Conservation (phyloP, 148 eudicot species). For the Fagopyrum tataricum region DNA sequence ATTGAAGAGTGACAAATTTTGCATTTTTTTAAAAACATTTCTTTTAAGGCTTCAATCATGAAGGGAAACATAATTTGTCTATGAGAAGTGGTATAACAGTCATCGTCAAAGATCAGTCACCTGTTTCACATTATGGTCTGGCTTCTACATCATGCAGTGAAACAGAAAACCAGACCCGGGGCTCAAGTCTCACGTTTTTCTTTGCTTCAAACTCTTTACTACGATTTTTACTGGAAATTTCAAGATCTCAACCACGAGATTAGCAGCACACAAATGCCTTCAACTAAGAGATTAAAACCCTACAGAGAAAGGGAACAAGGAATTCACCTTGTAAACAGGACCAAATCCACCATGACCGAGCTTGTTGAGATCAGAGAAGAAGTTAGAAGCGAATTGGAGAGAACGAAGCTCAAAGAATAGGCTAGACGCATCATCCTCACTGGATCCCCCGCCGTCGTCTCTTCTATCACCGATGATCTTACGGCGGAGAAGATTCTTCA, state of each 20-base stretch:
- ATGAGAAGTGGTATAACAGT: constrained; percentile 19
- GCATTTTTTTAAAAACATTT: background rate
- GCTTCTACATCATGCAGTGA: constrained; percentile 25
- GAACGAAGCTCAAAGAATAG: constrained; percentile 34
- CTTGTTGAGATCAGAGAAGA: constrained; percentile 44
- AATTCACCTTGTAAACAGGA: constrained; percentile 54
- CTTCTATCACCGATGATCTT: background rate
- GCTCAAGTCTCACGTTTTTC: background rate
- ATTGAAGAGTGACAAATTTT: background rate
- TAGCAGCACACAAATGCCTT: background rate
- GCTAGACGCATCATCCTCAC: constrained; percentile 17
- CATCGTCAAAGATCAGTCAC: constrained; percentile 23
- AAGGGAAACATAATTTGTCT: constrained; percentile 24
- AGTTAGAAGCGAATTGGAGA: constrained; percentile 47
- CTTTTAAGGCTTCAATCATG: constrained; percentile 29
- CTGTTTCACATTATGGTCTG: constrained; percentile 18
- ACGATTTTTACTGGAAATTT: background rate
- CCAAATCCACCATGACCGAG: constrained; percentile 63
- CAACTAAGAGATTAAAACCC: background rate
- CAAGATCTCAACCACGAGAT: background rate
- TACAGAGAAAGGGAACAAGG: background rate
- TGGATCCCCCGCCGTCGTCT: constrained; percentile 6
- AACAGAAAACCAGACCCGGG: constrained; percentile 21
- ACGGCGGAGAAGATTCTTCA: constrained; percentile 5
- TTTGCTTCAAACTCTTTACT: background rate